Evolutionary conservation across 129 eudicot genomes (phyloP), one percentile per base, ranked within the genome.

Genomic region (Scalesia atractyloides): DNA sequence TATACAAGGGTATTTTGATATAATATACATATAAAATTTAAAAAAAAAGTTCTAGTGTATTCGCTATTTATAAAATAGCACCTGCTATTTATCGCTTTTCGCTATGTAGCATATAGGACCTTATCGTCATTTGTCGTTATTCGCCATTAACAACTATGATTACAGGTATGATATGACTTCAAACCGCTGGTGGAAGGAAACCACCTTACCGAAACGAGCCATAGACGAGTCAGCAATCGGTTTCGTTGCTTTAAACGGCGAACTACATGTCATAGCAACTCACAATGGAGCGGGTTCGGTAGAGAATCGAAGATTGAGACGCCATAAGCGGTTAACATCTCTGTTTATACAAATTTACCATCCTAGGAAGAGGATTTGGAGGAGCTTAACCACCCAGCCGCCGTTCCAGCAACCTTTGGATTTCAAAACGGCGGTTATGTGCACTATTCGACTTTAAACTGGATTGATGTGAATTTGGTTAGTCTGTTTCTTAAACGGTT

Each of bases 141-240:
- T 24, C 26, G 26, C 26, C 26, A 24, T 24, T 24, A 24, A 24
- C 26, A 24, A 24, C 26, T 24, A 34, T 20, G 11, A 53, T 46
- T 67, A 48, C 83, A 93, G 98, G 90, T 93, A 93, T 77, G 86
- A 87, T 80, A 82, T 82, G 85, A 66, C 72, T 69, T 81, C 87
- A 64, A 93, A 93, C 51, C 72, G 81, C 24, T 93, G 98, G 98
- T 67, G 68, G 82, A 90, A 84, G 82, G 98, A 87, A 78, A 85
- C 96, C 33, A 82, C 77, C 24, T 69, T 93, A 48, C 98, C 97
- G 1, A 90, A 84, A 76, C 86, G 83, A 83, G 75, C 83, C 16
- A 43, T 64, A 0, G 88, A 86, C 66, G 87, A 84, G 52, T 78
- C 86, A 50, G 69, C 97, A 43, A 78, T 87, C 58, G 97, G 96